Evolutionary conservation across 2,329 filamentous ascomycete species (phyloP), one percentile per base, ranked within the genome.

Genomic region (Claviceps monticola): DNA sequence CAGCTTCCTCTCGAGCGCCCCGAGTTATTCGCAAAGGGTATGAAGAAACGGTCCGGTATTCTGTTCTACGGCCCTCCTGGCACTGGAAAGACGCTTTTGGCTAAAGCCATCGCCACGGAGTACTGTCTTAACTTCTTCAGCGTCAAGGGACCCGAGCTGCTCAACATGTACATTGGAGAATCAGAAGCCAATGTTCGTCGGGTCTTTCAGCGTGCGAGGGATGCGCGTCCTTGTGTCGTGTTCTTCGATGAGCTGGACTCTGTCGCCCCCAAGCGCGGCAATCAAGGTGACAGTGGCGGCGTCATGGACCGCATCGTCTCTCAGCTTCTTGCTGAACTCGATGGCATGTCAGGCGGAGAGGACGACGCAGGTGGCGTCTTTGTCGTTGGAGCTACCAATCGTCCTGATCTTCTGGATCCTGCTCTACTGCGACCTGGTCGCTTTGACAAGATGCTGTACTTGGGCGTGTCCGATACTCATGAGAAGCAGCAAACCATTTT

Each of bases 221-320:
- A 95, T 65, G 88, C 89, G 1, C 72, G 88, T 34, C 89, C 89
- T 6, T 95, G 88, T 58, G 86, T 91, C 48, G 88, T 95, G 49
- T 95, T 95, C 74, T 95, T 95, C 61, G 89, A 95, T 62, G 89
- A 95, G 66, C 66, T 95, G 58, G 89, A 95, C 66, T 93, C 87
- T 0, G 91, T 97, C 2, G 91, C 93, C 4, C 93, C 93, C 0
- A 97, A 97, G 72, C 79, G 93, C 68, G 93, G 93, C 39, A 97
- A 97, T 62, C 91, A 97, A 67, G 93, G 93, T 48, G 93, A 97
- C 62, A 95, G 88, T 56, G 91, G 93, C 53, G 93, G 93, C 63
- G 93, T 97, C 52, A 97, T 97, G 91, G 93, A 97, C 66, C 82
- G 93, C 51, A 97, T 97, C 58, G 91, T 98, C 49, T 93, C 86